Percentiles rank a stretch among this genome's conserved stretches.
Conservation (phyloP, 768 basidiomycete genomes). For the Botryobasidium botryosum region DNA sequence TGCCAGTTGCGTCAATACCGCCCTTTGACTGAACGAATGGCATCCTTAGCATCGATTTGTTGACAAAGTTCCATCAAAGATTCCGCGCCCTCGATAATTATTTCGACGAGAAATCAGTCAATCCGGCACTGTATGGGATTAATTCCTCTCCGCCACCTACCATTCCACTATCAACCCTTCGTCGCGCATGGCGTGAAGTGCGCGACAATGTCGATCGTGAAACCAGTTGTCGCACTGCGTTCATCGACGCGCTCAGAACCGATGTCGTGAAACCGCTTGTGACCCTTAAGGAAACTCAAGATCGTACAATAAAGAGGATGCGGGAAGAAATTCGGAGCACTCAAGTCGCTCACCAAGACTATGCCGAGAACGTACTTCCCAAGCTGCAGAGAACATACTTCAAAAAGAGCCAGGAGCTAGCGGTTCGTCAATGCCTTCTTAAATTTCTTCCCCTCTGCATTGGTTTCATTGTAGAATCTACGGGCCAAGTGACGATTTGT, state of each 20-base stretch:
- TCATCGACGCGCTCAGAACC: conserved; percentile 46
- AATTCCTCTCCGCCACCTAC: no score
- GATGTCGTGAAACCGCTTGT: conserved; percentile 62
- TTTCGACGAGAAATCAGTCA: conserved; percentile 52
- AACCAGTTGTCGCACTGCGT: conserved; percentile 64
- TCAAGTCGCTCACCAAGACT: conserved; percentile 58
- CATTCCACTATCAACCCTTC: no score
- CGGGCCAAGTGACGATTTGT: no score
- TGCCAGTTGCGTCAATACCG: conserved; percentile 18
- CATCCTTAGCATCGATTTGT: conserved; percentile 46
- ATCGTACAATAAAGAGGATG: conserved; percentile 78
- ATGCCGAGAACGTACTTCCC: conserved; percentile 61
- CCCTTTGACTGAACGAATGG: background rate
- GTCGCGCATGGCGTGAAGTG: conserved; percentile 69
- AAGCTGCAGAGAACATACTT: conserved; percentile 62
- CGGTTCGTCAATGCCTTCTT: conserved; percentile 31
- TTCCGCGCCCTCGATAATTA: conserved; percentile 49
- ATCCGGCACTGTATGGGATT: no score
- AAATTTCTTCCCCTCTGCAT: background rate
- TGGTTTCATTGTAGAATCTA: background rate
- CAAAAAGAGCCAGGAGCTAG: conserved; percentile 76
- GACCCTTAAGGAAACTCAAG: conserved; percentile 69
- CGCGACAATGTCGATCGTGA: conserved; percentile 79
- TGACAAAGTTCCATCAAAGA: conserved; percentile 56
- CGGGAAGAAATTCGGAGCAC: conserved; percentile 83